These are phyloP conservation scores for Aspergillus novoparasiticus DNA, from an alignment of 2,329 filamentous ascomycete genomes.

Conservation along the genomic window DNA sequence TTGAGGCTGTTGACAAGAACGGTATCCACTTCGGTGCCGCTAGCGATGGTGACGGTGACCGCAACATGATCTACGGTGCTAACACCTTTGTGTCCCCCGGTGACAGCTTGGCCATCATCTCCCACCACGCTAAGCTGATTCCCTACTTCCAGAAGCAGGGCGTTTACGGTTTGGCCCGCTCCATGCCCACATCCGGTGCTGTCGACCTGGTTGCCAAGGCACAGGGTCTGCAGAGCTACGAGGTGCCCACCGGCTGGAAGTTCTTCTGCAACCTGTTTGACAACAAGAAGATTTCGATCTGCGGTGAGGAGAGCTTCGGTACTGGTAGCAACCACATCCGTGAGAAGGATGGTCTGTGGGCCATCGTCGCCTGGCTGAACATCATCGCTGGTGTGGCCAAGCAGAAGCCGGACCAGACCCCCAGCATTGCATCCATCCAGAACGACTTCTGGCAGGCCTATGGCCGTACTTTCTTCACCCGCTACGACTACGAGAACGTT, in stretches of 20 bases:
- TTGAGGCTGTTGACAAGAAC: slow-evolving; percentile 89
- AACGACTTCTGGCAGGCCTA: slow-evolving; percentile 96
- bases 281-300: slow-evolving; percentile 94
- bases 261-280: slow-evolving; percentile 98
- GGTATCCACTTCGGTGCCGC: slow-evolving; percentile 94
- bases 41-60: slow-evolving; percentile 94
- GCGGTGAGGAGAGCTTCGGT: slow-evolving; percentile 96
- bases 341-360: slow-evolving; percentile 98
- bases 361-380: slow-evolving; percentile 96
- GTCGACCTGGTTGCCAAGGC: slow-evolving; percentile 96
- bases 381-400: slow-evolving; percentile 94
- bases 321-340: slow-evolving; percentile 98
- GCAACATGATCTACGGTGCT: slow-evolving; percentile 99
- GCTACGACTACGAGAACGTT: slow-evolving; percentile 97
- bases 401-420: slow-evolving; percentile 74
- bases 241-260: slow-evolving; percentile 98
- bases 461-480: slow-evolving; percentile 97
- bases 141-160: slow-evolving; percentile 98
- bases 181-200: slow-evolving; percentile 95
- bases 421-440: slow-evolving; percentile 95
- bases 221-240: slow-evolving; percentile 87
- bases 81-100: slow-evolving; percentile 95
- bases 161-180: slow-evolving; percentile 90
- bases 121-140: slow-evolving; percentile 93
- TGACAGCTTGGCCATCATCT: slow-evolving; percentile 96